Evolutionary conservation across 805 yeast genomes (phyloP).

Genomic region (Metschnikowia lochheadii): DNA sequence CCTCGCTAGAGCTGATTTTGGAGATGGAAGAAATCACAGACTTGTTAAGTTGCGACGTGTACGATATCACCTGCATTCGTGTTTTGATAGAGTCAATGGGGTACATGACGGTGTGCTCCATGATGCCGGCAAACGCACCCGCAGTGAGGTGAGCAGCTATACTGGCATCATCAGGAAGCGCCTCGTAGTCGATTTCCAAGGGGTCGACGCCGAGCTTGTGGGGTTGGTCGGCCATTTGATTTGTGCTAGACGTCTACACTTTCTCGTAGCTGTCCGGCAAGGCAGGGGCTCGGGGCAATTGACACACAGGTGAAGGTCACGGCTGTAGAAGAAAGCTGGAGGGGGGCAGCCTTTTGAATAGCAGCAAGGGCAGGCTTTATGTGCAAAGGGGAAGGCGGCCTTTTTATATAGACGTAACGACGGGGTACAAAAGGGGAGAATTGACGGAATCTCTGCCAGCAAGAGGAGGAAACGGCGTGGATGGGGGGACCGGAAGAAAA

Average conservation of each 20-base stretch:
- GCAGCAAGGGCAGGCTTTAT: no score
- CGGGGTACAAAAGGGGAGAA: no score
- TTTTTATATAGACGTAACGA: no score
- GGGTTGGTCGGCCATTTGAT: slow-evolving; percentile 18
- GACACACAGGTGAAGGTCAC: background rate
- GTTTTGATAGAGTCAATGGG: slow-evolving; percentile 97
- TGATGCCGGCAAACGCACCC: slow-evolving; percentile 98
- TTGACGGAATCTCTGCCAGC: background rate
- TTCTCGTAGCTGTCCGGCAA: background rate
- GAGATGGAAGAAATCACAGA: slow-evolving; percentile 66
- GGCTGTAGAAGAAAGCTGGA: background rate
- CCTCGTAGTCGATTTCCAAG: slow-evolving; percentile 81
- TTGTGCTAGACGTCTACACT: background rate
- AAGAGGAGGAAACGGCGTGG: background rate
- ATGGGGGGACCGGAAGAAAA: background rate
- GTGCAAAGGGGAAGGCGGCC: no score
- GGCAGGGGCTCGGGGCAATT: background rate
- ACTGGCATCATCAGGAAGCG: slow-evolving; percentile 84
- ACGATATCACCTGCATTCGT: slow-evolving; percentile 71
- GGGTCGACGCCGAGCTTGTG: slow-evolving; percentile 28
- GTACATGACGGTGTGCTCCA: slow-evolving; percentile 97
- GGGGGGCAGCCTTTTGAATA: background rate
- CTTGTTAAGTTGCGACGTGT: slow-evolving; percentile 21
- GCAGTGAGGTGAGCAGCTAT: slow-evolving; percentile 78
- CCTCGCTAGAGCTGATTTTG: slow-evolving; percentile 80